Base-by-base conservation (phyloP, 345 rosid species). In the Mangifera indica region DNA sequence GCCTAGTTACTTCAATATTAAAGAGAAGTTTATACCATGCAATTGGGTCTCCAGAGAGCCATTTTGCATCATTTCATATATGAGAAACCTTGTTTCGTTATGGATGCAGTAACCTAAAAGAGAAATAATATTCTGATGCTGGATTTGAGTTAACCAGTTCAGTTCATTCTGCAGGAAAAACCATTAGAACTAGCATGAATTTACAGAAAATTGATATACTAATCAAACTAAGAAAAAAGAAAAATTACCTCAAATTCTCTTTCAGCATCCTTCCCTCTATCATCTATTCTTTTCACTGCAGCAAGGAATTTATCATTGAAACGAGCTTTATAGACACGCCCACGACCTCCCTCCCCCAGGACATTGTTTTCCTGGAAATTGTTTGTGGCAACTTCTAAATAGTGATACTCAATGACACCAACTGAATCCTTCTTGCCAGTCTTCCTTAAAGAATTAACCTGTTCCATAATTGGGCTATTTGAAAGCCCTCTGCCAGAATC, bases 1-100 rank as follows among this genome's bases (percentile, higher is more conserved):
- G n/a, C n/a, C 37, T 8, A 13, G 25, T 10, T 24, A 22, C 7
- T 51, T 7, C 7, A 11, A 67, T 66, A 48, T 25, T 3, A 63
- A 52, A 10, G 67, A 49, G 54, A 46, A 68, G 60, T 29, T 49
- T 75, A 46, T 85, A 94, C 98, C 95, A 29, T 89, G 93, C 74
- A 94, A 78, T 64, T 87, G 97, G 66, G 76, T 79, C 65, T 90
- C 93, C 83, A 94, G 81, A 59, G 98, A 89, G 53, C 98, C 93
- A 73, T 90, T 94, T 72, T 84, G 92, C 97, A 94, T 92, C 86
- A 90, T 86, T 81, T 94, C 98, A 74, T 87, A 94, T 48, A 90
- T 95, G 75, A 94, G 83, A 73, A 82, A 89, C 78, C 84, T 85
- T 7, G 87, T 61, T 78, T 86, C 89, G 1, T 84, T 87, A 69